Conservation (phyloP, 1,284 basidiomycete genomes). For the Jaminaea rosea region DNA sequence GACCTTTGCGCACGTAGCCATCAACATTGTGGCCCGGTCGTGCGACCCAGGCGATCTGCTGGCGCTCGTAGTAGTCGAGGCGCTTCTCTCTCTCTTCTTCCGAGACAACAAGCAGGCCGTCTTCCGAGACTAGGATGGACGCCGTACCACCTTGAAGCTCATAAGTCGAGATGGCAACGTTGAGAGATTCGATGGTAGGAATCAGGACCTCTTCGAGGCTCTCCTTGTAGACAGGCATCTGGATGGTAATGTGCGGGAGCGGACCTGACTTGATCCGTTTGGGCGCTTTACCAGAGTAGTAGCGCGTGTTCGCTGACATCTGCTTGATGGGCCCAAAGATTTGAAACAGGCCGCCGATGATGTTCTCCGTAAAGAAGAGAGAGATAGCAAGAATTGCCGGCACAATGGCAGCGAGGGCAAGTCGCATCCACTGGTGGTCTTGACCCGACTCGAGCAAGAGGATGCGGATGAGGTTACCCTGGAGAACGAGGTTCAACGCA, state of each 20-base stretch:
- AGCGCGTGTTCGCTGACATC: slow-evolving; percentile 50
- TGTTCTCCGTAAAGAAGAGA: slow-evolving; percentile 57
- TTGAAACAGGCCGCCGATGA: slow-evolving; percentile 50
- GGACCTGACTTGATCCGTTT: slow-evolving; percentile 59
- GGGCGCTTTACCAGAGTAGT: slow-evolving; percentile 48
- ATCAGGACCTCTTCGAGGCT: slow-evolving; percentile 50
- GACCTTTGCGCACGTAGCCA: slow-evolving; percentile 71
- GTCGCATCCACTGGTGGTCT: slow-evolving; percentile 59
- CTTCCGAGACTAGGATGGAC: slow-evolving; percentile 67
- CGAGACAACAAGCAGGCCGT: slow-evolving; percentile 60
- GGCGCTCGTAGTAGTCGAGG: slow-evolving; percentile 61
- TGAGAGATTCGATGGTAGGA: slow-evolving; percentile 68
- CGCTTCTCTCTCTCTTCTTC: slow-evolving; percentile 60
- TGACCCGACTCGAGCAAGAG: slow-evolving; percentile 61
- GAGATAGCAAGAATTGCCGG: slow-evolving; percentile 63
- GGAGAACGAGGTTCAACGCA: slow-evolving; percentile 48
- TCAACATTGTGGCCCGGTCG: slow-evolving; percentile 62
- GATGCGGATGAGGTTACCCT: slow-evolving; percentile 58
- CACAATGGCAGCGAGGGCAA: slow-evolving; percentile 58
- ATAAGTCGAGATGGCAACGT: slow-evolving; percentile 77
- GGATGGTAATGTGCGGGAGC: slow-evolving; percentile 66
- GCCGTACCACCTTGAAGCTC: slow-evolving; percentile 71
- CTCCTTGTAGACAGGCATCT: slow-evolving; percentile 69
- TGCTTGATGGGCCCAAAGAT: slow-evolving; percentile 57
- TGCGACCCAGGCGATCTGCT: slow-evolving; percentile 73